phyloP scores from a whole-genome alignment of 2,329 filamentous ascomycete species.

The Trichoderma lentiforme region DNA sequence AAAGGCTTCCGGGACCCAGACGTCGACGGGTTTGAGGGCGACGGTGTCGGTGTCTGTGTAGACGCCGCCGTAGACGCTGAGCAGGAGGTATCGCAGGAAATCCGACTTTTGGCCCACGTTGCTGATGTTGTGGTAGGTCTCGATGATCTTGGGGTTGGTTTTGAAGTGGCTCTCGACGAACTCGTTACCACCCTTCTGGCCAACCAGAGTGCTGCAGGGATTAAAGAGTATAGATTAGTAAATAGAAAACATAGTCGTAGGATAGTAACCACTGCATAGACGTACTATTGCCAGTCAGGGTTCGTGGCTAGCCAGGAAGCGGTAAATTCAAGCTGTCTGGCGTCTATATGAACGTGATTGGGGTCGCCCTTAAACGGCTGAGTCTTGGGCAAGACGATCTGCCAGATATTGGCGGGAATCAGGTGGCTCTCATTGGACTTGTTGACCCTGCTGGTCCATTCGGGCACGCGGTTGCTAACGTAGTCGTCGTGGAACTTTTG shows the following conservation, averaged over 20 bases:
- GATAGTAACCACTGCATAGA: not conserved
- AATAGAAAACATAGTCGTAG: not conserved
- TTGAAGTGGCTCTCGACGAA: slow-evolving; percentile 24
- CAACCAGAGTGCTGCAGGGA: slow-evolving; percentile 26
- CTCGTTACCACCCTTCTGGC: slow-evolving; percentile 24
- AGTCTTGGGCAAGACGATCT: slow-evolving; percentile 14
- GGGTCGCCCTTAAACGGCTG: not conserved
- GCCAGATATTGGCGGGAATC: slow-evolving; percentile 11
- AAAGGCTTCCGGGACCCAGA: slow-evolving; percentile 22
- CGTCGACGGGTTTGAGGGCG: slow-evolving; percentile 48
- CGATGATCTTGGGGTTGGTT: slow-evolving; percentile 20
- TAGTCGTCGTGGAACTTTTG: not conserved
- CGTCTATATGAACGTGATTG: not conserved
- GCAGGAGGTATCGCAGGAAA: slow-evolving; percentile 29
- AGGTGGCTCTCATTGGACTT: not conserved
- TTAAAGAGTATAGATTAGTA: not conserved
- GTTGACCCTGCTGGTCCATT: not conserved
- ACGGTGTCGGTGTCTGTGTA: slow-evolving; percentile 61
- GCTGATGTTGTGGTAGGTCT: slow-evolving; percentile 22
- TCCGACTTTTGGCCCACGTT: slow-evolving; percentile 31
- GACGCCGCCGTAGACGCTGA: slow-evolving; percentile 36
- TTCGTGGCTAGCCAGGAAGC: slow-evolving; percentile 16
- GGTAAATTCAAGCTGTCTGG: not conserved
- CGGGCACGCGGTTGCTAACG: not conserved
- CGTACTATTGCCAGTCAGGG: slow-evolving; percentile 11